A percentile compares a stretch with the other conserved stretches of the same genome.
Evolutionary conservation across 495 filamentous ascomycete species (phyloP).

Genomic region (Hypoxylon lienhwacheense): DNA sequence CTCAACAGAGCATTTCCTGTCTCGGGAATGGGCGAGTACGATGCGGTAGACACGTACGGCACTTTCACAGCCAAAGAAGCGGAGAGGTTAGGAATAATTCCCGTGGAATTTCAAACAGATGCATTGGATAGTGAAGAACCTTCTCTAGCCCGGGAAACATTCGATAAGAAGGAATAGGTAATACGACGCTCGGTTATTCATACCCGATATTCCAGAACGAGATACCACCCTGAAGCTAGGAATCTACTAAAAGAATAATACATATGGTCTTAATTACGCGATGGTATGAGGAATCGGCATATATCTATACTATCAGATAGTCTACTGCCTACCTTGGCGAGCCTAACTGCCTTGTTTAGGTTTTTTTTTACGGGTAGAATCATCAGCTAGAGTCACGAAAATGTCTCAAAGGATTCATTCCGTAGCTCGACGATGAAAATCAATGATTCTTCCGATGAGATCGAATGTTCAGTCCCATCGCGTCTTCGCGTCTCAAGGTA

Average conservation of each 20-base stretch:
- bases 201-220: not conserved
- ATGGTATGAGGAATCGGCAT: too few relatives aligned
- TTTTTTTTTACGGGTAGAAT: too few relatives aligned
- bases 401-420: too few relatives aligned
- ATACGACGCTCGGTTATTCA: not conserved
- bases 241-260: not conserved
- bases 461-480: too few relatives aligned
- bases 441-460: too few relatives aligned
- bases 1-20: constrained; percentile 40
- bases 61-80: constrained; percentile 42
- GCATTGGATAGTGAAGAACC: constrained; percentile 14
- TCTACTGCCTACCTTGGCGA: too few relatives aligned
- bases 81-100: constrained; percentile 33
- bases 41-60: constrained; percentile 38
- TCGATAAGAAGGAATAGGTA: constrained; percentile 25
- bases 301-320: too few relatives aligned
- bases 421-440: too few relatives aligned
- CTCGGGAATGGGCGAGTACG: constrained; percentile 35
- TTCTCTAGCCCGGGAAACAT: constrained; percentile 19
- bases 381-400: too few relatives aligned
- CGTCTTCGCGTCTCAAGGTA: too few relatives aligned
- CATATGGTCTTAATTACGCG: too few relatives aligned
- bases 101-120: constrained; percentile 24
- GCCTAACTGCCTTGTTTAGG: too few relatives aligned
- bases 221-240: not conserved